Base-by-base conservation (phyloP, 2,329 filamentous ascomycete species). In the Colletotrichum sojae region DNA sequence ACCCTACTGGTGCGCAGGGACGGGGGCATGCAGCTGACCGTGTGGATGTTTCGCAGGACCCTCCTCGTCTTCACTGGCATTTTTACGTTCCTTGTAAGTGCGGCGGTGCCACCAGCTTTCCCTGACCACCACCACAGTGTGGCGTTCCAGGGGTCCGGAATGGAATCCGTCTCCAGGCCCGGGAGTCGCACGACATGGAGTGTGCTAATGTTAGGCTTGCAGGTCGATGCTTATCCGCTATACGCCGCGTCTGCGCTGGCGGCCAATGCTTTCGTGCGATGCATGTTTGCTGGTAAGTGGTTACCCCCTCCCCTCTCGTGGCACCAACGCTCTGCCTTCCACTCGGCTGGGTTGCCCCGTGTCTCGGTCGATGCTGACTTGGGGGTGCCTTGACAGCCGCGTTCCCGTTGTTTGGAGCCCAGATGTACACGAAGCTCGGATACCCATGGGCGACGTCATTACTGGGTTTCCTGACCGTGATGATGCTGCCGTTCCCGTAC, bases 21-120 rank as follows among this genome's bases (percentile, higher is more conserved):
- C 31, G 31, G 31, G 75, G 71, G 73, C 78, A 73, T 78, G 77
- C 71, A 72, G 73, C 73, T 77, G 77, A 78, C 76, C 74, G 73
- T 71, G 72, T 73, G 48, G 61, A 57, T 71, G 75, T 73, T 63
- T 72, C 73, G 76, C 75, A 94, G 92, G 60, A 91, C 89, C 62
- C 87, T 97, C 69, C 87, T 97, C 67, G 89, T 92, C 36, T 98
- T 94, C 80, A 91, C 89, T 65, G 94, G 94, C 60, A 89, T 97
- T 73, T 97, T 97, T 79, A 97, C 94, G 13, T 97, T 97, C 81
- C 83, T 97, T 72, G 94, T 95, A 79, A 81, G 85, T 84, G 36
- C 39, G n/a, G 40, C 31, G 31, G 31, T 36, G 31, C 31, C 31
- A 36, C 31, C 31, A 36, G 31, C 31, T 8, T 36, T 36, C 31